Conservation (phyloP, 1,284 basidiomycete species). For the Pseudozyma hubeiensis region DNA sequence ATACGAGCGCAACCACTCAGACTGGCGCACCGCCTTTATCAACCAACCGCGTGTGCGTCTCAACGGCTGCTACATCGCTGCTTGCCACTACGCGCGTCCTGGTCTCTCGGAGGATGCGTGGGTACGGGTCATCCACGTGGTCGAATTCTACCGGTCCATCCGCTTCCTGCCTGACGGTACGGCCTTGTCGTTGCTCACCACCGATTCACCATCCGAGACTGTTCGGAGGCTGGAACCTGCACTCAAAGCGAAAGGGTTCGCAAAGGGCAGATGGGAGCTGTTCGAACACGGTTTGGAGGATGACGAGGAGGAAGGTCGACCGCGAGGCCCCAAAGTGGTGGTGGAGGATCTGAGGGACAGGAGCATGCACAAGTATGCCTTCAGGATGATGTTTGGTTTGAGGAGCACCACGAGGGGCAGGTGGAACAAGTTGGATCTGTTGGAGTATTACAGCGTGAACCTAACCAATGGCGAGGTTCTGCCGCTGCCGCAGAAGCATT, state of each 20-base stretch:
- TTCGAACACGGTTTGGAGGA: constrained; percentile 50
- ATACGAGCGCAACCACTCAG: constrained; percentile 33
- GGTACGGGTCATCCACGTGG: constrained; percentile 65
- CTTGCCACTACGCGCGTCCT: constrained; percentile 63
- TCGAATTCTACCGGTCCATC: constrained; percentile 79
- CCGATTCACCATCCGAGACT: constrained; percentile 81
- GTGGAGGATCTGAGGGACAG: constrained; percentile 61
- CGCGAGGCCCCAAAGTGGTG: constrained; percentile 55
- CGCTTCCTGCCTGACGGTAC: constrained; percentile 89
- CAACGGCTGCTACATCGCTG: constrained; percentile 66
- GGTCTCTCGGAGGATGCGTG: constrained; percentile 63
- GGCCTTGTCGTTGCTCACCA: constrained; percentile 85
- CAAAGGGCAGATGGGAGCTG: constrained; percentile 72
- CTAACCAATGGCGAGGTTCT: constrained; percentile 79
- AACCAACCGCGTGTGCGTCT: constrained; percentile 64
- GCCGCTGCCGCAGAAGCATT: constrained; percentile 81
- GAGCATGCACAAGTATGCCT: constrained; percentile 76
- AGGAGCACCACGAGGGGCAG: constrained; percentile 76
- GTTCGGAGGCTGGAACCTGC: constrained; percentile 82
- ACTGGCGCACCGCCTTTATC: constrained; percentile 64
- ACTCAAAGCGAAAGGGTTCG: constrained; percentile 77
- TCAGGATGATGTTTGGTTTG: constrained; percentile 84
- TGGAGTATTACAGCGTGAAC: constrained; percentile 74
- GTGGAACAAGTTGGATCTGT: constrained; percentile 88
- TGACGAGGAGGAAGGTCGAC: constrained; percentile 41